A percentile compares a stretch with the other conserved stretches of the same genome.
phyloP scores from a whole-genome alignment of 108 stramenopile species.

The Nitzschia sp. region DNA sequence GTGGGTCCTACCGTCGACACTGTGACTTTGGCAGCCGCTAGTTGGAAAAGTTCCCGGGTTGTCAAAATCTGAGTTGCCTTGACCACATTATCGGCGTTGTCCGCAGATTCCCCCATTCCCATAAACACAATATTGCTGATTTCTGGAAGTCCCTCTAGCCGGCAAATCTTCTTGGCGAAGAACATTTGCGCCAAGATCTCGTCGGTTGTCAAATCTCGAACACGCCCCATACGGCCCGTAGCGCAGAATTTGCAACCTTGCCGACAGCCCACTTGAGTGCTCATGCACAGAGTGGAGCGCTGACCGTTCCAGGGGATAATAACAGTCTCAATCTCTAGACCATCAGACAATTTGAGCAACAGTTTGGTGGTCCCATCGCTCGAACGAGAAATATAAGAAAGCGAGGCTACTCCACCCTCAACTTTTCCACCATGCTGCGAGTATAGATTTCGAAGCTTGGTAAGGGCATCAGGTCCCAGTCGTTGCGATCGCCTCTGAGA shows the following conservation, averaged over 20 bases:
- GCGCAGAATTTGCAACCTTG: constrained; percentile 91
- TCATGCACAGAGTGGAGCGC: constrained; percentile 70
- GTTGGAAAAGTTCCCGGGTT: constrained; percentile 57
- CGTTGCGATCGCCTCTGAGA: constrained; percentile 53
- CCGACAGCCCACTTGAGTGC: constrained; percentile 88
- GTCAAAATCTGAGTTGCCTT: constrained; percentile 56
- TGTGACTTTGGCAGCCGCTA: constrained; percentile 65
- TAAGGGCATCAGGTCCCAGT: constrained; percentile 45
- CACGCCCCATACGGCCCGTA: constrained; percentile 72
- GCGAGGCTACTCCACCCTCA: constrained; percentile 66
- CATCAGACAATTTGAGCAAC: constrained; percentile 60
- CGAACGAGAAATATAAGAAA: constrained; percentile 50
- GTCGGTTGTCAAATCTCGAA: constrained; percentile 57
- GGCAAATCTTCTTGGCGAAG: constrained; percentile 64
- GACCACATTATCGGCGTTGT: constrained; percentile 70
- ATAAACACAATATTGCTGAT: constrained; percentile 79
- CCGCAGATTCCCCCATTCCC: constrained; percentile 88
- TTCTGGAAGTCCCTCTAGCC: constrained; percentile 39
- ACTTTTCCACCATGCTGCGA: constrained; percentile 43
- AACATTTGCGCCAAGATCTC: constrained; percentile 88
- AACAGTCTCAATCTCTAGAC: constrained; percentile 80
- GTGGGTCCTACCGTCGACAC: constrained; percentile 87
- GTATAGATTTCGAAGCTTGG: constrained; percentile 45
- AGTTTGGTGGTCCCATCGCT: constrained; percentile 75
- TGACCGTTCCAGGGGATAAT: constrained; percentile 76